Conservation (phyloP, 164 flowering plant genomes). For the Echeveria elegans region DNA sequence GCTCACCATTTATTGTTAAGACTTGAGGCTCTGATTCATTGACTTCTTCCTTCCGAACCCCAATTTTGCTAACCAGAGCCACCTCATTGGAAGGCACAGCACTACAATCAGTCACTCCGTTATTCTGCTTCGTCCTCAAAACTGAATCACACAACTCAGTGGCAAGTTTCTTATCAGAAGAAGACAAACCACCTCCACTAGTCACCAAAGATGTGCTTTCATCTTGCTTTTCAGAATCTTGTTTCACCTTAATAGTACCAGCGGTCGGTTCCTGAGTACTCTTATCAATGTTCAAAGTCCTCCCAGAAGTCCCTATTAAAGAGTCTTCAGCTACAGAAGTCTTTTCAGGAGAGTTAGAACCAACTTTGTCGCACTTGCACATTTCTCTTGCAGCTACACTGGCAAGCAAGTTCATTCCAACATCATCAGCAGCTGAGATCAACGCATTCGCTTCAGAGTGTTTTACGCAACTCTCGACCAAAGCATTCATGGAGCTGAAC, state of each 20-base stretch:
- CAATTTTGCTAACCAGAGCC: background rate
- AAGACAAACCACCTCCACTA: background rate
- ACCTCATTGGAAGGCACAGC: background rate
- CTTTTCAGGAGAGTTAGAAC: background rate
- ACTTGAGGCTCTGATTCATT: background rate
- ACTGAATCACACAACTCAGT: background rate
- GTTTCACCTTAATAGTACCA: background rate
- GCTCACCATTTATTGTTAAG: background rate
- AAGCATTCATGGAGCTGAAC: background rate
- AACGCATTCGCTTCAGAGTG: background rate
- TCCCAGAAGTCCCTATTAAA: conserved; percentile 5
- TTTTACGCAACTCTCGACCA: background rate
- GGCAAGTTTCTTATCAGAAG: background rate
- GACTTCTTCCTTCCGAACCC: background rate
- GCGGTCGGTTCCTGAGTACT: background rate
- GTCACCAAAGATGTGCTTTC: background rate
- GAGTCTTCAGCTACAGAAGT: conserved; percentile 23
- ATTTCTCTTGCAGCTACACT: background rate
- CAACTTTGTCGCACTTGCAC: background rate
- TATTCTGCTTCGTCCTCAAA: background rate
- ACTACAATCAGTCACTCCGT: background rate
- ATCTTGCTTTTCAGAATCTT: background rate
- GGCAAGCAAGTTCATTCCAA: background rate
- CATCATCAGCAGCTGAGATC: background rate
- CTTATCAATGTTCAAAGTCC: background rate